Evolutionary conservation across 2,329 filamentous ascomycete genomes (phyloP), one percentile per base, ranked within the genome.

Genomic region (Penicillium sp.): DNA sequence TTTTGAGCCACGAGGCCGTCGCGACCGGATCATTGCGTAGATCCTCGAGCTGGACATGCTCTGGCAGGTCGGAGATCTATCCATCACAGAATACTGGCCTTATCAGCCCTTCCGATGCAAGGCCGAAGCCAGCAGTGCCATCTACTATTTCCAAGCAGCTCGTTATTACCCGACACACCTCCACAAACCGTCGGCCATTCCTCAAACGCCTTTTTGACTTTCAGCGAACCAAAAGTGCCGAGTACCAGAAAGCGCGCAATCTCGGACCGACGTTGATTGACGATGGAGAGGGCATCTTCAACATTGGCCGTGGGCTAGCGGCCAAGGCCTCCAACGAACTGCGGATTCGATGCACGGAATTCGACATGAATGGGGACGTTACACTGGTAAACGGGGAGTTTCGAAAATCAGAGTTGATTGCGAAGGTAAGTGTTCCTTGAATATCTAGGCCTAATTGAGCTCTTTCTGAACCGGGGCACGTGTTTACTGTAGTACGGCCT

Each of bases 351-450:
- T 99, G 94, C 69, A 99, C 94, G 1, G 94, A 99, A 72, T 89
- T 97, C 54, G 91, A 97, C 65, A 90, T 92, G 70, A 85, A 89
- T 66, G 94, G 94, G 38, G 88, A 95, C 64, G 91, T 96, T 24
- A 95, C 93, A 18, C 79, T 97, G 52, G 88, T 95, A 18, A 95
- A 95, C 68, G 90, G 91, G 53, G 94, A 97, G 72, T 97, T 96
- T 74, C 95, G 94, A 76, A 99, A 99, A 80, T 94, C 86, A 65
- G 94, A 99, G 76, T 79, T 99, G 43, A 97, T 96, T 71, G 91
- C 92, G 48, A 96, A 94, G 81, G 89, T 92, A 73, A 47, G 72
- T 66, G 2, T 41, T 90, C 90, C 90, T 47, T 89, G 91, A 54
- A 6, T 10, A 5, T 21, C 4, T 5, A 18, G 18, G 18, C 21